A percentile compares a stretch with the other conserved stretches of the same genome.
Conservation (phyloP, 2,329 filamentous ascomycete species). For the Botrytis tulipae region DNA sequence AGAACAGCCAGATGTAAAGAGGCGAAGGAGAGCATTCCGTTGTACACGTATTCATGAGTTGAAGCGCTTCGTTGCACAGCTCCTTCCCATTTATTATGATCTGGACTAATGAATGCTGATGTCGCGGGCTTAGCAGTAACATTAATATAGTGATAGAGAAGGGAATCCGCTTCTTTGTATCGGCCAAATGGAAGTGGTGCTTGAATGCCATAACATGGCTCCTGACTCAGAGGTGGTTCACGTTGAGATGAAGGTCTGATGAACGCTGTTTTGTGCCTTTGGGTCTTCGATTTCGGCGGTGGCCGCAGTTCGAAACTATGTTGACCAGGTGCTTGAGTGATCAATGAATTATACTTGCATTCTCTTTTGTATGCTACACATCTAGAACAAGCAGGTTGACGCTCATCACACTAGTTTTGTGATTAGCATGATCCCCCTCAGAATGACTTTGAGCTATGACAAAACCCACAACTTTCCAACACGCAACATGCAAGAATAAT, state of each 20-base stretch:
- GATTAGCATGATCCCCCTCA: neutral
- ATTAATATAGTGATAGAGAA: conserved; percentile 16
- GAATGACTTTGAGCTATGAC: neutral
- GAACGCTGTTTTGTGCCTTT: neutral
- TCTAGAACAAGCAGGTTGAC: conserved; percentile 15
- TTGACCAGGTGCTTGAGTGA: conserved; percentile 13
- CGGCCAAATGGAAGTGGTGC: neutral
- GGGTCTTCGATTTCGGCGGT: neutral
- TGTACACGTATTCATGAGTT: conserved; percentile 15
- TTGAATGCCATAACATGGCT: neutral
- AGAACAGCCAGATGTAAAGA: conserved; percentile 12
- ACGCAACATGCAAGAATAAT: neutral
- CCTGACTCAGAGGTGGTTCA: neutral
- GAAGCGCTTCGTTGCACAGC: conserved; percentile 3
- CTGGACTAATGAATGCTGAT: conserved; percentile 11
- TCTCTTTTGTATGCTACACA: conserved; percentile 17
- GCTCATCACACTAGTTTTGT: conserved; percentile 12
- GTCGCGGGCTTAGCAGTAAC: conserved; percentile 7
- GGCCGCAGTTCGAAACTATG: conserved; percentile 12
- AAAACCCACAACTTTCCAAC: neutral
- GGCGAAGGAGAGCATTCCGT: conserved; percentile 17
- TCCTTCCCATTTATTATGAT: conserved; percentile 11
- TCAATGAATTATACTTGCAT: conserved; percentile 13
- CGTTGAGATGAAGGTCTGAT: conserved; percentile 5
- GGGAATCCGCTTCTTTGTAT: neutral